phyloP scores from a whole-genome alignment of 208 protist genomes.

The Novymonas esmeraldas region DNA sequence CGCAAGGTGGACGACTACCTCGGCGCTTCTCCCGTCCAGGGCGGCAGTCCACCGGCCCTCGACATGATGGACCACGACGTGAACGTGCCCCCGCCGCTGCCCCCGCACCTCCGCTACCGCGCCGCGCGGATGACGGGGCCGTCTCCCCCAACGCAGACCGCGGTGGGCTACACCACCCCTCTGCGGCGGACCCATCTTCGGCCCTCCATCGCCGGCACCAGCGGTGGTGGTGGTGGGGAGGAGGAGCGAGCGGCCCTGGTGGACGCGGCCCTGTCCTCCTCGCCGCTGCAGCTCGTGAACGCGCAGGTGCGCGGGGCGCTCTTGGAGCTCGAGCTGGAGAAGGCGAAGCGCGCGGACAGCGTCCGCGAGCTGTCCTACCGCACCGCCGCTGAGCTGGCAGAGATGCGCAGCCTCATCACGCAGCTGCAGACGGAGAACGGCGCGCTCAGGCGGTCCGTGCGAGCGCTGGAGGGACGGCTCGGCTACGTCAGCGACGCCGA shows the following conservation, averaged over 20 bases:
- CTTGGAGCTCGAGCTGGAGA: conserved; percentile 77
- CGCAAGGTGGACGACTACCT: conserved; percentile 31
- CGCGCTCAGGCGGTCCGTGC: conserved; percentile 52
- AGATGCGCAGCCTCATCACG: conserved; percentile 53
- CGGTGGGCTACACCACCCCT: background rate
- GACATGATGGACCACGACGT: conserved; percentile 25
- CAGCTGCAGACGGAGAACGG: conserved; percentile 71
- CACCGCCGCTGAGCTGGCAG: conserved; percentile 43
- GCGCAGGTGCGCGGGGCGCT: conserved; percentile 57
- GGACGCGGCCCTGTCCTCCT: conserved; percentile 6
- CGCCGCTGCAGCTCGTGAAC: conserved; percentile 39
- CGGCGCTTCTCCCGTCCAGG: conserved; percentile 10
- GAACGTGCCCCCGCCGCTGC: conserved; percentile 38
- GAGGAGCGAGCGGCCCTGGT: background rate
- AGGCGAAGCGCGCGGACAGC: conserved; percentile 55
- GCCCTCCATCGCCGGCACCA: background rate
- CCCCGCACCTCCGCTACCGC: conserved; percentile 36
- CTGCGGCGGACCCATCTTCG: background rate
- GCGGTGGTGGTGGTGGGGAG: background rate
- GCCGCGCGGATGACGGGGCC: background rate
- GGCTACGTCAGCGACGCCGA: conserved; percentile 12
- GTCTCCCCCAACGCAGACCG: background rate
- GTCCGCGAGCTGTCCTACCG: conserved; percentile 54
- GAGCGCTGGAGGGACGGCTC: conserved; percentile 49
- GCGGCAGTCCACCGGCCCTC: background rate